These are phyloP conservation scores for Phytophthora capsici DNA, from an alignment of 352 stramenopile genomes.

Conservation along the genomic window DNA sequence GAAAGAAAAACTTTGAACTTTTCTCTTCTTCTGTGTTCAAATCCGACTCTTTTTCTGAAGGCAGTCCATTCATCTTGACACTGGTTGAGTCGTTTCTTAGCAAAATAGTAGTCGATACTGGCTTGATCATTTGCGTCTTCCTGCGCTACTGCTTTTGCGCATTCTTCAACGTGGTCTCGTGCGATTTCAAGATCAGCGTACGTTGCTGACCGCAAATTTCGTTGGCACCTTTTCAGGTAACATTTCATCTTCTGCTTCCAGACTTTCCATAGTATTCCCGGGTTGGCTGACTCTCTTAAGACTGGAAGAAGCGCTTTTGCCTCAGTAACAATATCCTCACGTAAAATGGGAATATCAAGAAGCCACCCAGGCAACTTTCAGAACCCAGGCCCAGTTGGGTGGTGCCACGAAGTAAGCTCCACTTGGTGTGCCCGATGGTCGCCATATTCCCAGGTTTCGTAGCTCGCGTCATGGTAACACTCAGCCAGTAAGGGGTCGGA, in stretches of 20 bases:
- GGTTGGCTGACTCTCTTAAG: background rate
- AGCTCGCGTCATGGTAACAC: too few species aligned
- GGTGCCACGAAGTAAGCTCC: too few species aligned
- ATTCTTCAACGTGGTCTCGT: slow-evolving; percentile 1
- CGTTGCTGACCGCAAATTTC: background rate
- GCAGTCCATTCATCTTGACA: background rate
- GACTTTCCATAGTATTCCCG: slow-evolving; percentile 1
- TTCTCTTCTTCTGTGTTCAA: too few species aligned
- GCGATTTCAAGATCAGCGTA: background rate
- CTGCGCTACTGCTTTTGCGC: background rate
- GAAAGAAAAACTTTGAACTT: too few species aligned
- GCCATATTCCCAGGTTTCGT: too few species aligned
- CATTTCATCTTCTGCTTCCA: slow-evolving; percentile 10
- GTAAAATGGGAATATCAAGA: background rate
- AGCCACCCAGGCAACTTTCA: too few species aligned
- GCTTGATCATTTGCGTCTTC: background rate
- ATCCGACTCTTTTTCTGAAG: background rate
- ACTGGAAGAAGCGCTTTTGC: background rate
- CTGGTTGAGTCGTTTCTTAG: background rate
- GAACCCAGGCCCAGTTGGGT: too few species aligned
- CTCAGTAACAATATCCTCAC: slow-evolving; percentile 2
- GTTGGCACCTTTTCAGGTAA: slow-evolving; percentile 10
- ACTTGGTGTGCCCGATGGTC: too few species aligned
- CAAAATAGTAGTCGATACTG: slow-evolving; percentile 5
- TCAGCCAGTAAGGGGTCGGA: too few species aligned